Base-by-base conservation (phyloP, 2,329 filamentous ascomycete genomes). In the Corynespora cassiicola region DNA sequence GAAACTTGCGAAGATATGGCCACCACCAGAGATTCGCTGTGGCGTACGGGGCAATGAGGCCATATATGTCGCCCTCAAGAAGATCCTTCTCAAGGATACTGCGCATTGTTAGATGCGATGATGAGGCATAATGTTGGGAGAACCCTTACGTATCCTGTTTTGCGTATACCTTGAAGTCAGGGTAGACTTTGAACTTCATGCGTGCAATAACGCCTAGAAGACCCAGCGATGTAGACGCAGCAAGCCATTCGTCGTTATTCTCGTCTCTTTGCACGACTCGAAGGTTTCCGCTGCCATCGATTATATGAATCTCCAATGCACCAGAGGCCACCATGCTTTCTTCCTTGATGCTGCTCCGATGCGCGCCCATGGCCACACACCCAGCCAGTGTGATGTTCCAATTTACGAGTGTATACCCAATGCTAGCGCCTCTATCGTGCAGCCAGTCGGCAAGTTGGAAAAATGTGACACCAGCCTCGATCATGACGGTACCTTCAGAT, bases 1-100 rank as follows among this genome's bases (percentile, higher is more conserved):
- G 75, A 56, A 79, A 78, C 53, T 77, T 77, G 44, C 58, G 64
- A 43, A 73, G 69, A 52, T 73, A 75, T 2, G 75, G 75, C 75
- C 75, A 78, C 75, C 75, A 78, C 74, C 76, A 79, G 27, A 77
- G 66, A 45, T 79, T 79, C 4, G 75, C 76, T 0, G 76, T 79
- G 3, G 73, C 66, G 40, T 78, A 78, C 0, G 75, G 75, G 3
- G 71, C 64, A 31, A 79, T 77, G 61, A 78, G 55, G 27, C 64
- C 71, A 28, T 76, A 75, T 20, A 78, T 76, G 33, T 78, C 75
- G 1, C 75, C 75, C 18, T 77, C 62, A 5, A 78, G 57, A 0
- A 79, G 72, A 3, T 76, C 73, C 6, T 71, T 66, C 45, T 78
- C 75, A 3, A 73, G 63, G 9, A 26, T 14, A 16, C 47, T 52